Conservation (phyloP, 768 basidiomycete genomes). For the Suillus cothurnatus region DNA sequence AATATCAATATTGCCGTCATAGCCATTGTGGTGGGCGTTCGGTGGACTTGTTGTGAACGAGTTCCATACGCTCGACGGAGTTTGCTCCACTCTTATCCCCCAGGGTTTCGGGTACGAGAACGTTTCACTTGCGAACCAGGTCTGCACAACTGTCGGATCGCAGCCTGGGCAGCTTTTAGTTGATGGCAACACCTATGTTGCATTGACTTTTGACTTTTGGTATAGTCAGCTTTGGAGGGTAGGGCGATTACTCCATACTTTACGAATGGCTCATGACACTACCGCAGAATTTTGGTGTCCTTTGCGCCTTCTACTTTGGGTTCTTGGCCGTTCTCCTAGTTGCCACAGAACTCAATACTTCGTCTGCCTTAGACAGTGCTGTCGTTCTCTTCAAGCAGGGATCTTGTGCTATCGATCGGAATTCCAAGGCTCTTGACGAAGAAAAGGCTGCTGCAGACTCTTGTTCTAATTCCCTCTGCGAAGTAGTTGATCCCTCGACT, state of each 20-base stretch:
- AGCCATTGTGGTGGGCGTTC: conserved; percentile 38
- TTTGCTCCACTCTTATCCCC: conserved; percentile 61
- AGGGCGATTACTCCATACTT: conserved; percentile 15
- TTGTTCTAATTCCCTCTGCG: not conserved
- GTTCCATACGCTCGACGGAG: conserved; percentile 68
- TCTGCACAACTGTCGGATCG: conserved; percentile 73
- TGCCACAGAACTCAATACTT: conserved; percentile 58
- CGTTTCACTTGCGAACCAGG: conserved; percentile 63
- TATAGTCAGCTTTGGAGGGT: conserved; percentile 53
- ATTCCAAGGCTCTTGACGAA: conserved; percentile 29
- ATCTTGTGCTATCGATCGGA: conserved; percentile 18
- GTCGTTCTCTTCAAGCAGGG: conserved; percentile 72
- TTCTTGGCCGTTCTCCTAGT: conserved; percentile 59
- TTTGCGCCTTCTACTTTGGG: conserved; percentile 62
- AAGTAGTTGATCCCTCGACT: not conserved
- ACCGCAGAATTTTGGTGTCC: conserved; percentile 65
- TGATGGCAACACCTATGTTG: conserved; percentile 58
- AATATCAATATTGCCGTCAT: not conserved
- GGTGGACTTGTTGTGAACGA: conserved; percentile 80
- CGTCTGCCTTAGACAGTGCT: conserved; percentile 34
- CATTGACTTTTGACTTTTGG: conserved; percentile 44
- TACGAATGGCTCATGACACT: not conserved
- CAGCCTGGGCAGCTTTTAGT: conserved; percentile 61
- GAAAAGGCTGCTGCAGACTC: conserved; percentile 24
- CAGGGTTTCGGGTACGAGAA: conserved; percentile 62